These are phyloP conservation scores for Metschnikowia cubensis DNA, from an alignment of 805 yeast species.

Conservation along the genomic window DNA sequence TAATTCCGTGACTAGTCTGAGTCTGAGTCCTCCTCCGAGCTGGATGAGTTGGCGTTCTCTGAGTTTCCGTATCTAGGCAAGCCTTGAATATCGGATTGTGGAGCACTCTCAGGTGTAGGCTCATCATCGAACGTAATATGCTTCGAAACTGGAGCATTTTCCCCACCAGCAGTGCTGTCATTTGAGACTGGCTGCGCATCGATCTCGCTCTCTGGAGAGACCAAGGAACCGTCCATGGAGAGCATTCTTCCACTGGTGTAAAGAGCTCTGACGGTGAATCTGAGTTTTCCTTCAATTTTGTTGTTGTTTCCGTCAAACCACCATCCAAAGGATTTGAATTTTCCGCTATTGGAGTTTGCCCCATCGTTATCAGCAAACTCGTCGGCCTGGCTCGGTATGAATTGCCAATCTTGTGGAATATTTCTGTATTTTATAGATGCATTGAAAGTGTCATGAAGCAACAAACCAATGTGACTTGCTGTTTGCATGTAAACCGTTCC, in stretches of 20 bases:
- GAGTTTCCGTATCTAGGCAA: slow-evolving; percentile 5
- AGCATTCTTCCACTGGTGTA: slow-evolving; percentile 77
- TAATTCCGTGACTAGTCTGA: slow-evolving; percentile 2
- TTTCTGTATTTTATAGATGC: slow-evolving; percentile 82
- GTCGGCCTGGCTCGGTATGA: slow-evolving; percentile 74
- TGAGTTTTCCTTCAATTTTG: slow-evolving; percentile 77
- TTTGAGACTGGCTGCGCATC: slow-evolving; percentile 50
- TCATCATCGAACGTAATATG: slow-evolving; percentile 19
- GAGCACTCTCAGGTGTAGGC: neutral
- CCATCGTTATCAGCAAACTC: slow-evolving; percentile 33
- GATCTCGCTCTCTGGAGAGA: slow-evolving; percentile 52
- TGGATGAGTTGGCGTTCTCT: slow-evolving; percentile 6
- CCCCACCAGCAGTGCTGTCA: slow-evolving; percentile 27
- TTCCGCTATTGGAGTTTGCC: slow-evolving; percentile 18
- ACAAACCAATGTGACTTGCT: slow-evolving; percentile 88
- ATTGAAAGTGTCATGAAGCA: slow-evolving; percentile 90
- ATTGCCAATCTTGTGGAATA: slow-evolving; percentile 85
- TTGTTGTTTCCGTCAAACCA: slow-evolving; percentile 80
- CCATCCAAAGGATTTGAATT: slow-evolving; percentile 65
- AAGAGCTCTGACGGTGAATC: slow-evolving; percentile 68
- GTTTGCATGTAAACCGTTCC: slow-evolving; percentile 91
- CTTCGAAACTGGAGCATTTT: slow-evolving; percentile 7
- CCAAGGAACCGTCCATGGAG: slow-evolving; percentile 83
- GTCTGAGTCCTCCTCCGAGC: slow-evolving; percentile 14
- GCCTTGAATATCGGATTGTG: neutral